Percentiles rank a stretch among this genome's conserved stretches.
phyloP scores from a whole-genome alignment of 805 yeast genomes.

The Cyberlindnera euphorbiae region DNA sequence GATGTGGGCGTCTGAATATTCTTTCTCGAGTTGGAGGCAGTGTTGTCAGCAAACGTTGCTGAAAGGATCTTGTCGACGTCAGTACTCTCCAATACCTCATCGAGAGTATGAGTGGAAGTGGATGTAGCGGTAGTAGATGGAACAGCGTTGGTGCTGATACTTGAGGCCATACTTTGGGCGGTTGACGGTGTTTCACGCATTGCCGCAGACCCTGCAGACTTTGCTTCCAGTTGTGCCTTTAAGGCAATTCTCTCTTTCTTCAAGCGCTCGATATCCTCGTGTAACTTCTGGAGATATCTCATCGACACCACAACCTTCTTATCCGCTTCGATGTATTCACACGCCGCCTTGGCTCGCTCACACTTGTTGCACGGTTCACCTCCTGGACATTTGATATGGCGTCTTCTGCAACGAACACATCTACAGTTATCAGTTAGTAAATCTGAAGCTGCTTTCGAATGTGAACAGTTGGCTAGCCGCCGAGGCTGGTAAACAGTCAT shows the following conservation, averaged over 20 bases:
- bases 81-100: slow-evolving; percentile 19
- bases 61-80: slow-evolving; percentile 23
- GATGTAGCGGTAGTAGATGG: neutral
- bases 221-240: slow-evolving; percentile 26
- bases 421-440: no score
- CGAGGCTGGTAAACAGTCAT: no score
- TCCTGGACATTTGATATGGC: slow-evolving; percentile 76
- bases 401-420: slow-evolving; percentile 63
- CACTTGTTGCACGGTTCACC: slow-evolving; percentile 72
- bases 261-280: slow-evolving; percentile 59
- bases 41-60: slow-evolving; percentile 24
- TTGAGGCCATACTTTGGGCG: neutral
- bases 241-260: slow-evolving; percentile 62
- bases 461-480: slow-evolving; percentile 1
- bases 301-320: slow-evolving; percentile 69
- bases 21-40: slow-evolving; percentile 21
- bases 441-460: neutral
- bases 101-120: slow-evolving; percentile 8
- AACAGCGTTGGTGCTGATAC: neutral
- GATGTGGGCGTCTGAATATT: slow-evolving; percentile 1
- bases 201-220: neutral
- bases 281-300: slow-evolving; percentile 62
- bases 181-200: neutral
- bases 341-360: slow-evolving; percentile 44
- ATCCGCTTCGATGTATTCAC: slow-evolving; percentile 71